phyloP scores from a whole-genome alignment of 192 early-diverging fungal genomes.

The Lobosporangium transversale region DNA sequence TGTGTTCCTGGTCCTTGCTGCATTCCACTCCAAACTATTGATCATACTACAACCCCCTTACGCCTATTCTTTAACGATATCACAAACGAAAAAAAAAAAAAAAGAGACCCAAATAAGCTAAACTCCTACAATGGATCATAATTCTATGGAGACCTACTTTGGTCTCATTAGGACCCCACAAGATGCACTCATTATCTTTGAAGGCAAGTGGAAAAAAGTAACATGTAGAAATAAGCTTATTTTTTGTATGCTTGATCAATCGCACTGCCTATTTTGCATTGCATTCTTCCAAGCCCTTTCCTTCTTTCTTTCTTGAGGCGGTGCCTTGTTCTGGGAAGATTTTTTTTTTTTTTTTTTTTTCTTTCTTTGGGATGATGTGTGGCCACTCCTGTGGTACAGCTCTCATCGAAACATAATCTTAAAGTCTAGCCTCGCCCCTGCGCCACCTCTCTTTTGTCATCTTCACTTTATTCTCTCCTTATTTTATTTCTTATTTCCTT shows the following conservation, averaged over 20 bases:
- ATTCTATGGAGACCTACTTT: conserved; percentile 81
- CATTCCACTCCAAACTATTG: neutral
- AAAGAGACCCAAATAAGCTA: too few relatives aligned
- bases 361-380: too few relatives aligned
- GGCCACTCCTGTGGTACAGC: conserved; percentile 10
- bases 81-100: too few relatives aligned
- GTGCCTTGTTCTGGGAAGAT: too few relatives aligned
- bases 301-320: too few relatives aligned
- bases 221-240: neutral
- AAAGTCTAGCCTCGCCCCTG: conserved; percentile 1
- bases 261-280: too few relatives aligned
- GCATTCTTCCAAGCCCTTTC: too few relatives aligned
- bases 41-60: too few relatives aligned
- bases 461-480: neutral
- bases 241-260: neutral
- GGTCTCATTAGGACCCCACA: conserved; percentile 87
- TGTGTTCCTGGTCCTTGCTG: neutral
- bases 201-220: conserved; percentile 57
- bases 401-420: neutral
- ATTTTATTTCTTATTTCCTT: neutral
- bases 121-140: conserved; percentile 39
- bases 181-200: conserved; percentile 89
- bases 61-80: too few relatives aligned
- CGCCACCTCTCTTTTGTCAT: neutral
- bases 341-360: neutral